These are phyloP conservation scores for Amphirosellinia nigrospora DNA, from an alignment of 495 filamentous ascomycete species.

Conservation along the genomic window DNA sequence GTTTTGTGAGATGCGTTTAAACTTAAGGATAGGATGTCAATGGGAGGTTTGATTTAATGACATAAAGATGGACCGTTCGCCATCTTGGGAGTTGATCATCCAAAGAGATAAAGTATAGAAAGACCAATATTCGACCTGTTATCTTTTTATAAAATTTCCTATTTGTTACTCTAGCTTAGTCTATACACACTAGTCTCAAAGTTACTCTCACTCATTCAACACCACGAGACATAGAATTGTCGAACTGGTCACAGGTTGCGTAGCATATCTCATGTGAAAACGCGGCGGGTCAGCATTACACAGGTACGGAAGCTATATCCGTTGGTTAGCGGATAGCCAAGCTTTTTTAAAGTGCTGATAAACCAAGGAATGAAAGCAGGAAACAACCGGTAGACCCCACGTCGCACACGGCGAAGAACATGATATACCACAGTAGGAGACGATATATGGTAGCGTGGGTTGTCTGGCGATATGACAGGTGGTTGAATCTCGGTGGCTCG, in stretches of 20 bases:
- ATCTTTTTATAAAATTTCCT: neutral
- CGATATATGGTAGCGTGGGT: neutral
- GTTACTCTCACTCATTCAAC: too few relatives aligned
- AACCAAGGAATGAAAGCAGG: constrained; percentile 9
- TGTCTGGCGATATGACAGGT: constrained; percentile 28
- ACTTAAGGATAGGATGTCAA: neutral
- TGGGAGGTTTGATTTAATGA: neutral
- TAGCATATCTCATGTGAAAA: constrained; percentile 6
- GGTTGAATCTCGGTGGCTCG: constrained; percentile 36
- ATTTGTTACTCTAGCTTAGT: neutral
- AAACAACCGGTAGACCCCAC: constrained; percentile 6
- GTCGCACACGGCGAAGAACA: neutral
- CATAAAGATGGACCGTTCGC: too few relatives aligned
- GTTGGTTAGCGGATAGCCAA: neutral
- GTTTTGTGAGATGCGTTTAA: neutral
- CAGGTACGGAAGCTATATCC: neutral
- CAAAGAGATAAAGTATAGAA: too few relatives aligned
- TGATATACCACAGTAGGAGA: neutral
- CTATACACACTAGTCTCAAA: neutral
- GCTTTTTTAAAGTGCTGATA: neutral
- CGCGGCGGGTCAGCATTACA: neutral
- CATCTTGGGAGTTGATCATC: too few relatives aligned
- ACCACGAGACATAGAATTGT: too few relatives aligned
- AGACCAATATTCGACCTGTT: neutral
- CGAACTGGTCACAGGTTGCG: neutral